Evolutionary conservation across 169 alveolate genomes (phyloP).

Genomic region (Theileria equi): DNA sequence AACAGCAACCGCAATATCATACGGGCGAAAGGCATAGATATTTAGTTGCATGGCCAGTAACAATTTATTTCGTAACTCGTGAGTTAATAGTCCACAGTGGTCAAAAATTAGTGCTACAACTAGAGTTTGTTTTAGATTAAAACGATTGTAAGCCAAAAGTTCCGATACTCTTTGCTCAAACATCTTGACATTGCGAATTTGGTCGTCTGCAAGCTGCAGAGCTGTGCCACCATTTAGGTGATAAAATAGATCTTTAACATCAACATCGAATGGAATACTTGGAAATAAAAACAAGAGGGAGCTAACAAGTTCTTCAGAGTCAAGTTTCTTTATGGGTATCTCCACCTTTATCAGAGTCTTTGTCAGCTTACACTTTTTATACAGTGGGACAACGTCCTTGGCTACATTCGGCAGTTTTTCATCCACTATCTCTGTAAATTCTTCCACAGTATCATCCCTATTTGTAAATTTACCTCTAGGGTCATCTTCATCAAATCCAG

Average conservation of each 20-base stretch:
- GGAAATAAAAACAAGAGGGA: background rate
- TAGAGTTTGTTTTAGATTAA: slow-evolving; percentile 16
- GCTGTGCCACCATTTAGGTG: no score
- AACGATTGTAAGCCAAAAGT: no score
- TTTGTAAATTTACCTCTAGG: slow-evolving; percentile 31
- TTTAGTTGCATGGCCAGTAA: slow-evolving; percentile 11
- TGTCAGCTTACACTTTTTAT: slow-evolving; percentile 35
- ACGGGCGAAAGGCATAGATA: slow-evolving; percentile 36
- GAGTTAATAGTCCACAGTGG: background rate
- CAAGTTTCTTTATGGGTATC: slow-evolving; percentile 12
- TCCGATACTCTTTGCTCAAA: no score
- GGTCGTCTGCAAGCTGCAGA: no score
- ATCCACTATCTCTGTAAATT: background rate
- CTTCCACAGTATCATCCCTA: slow-evolving; percentile 34
- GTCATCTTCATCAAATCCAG: slow-evolving; percentile 39
- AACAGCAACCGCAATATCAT: slow-evolving; percentile 35
- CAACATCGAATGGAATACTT: background rate
- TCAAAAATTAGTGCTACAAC: slow-evolving; percentile 33
- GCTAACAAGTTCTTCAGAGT: slow-evolving; percentile 12
- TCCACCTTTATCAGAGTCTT: slow-evolving; percentile 22
- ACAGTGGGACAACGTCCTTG: background rate
- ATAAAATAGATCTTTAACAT: slow-evolving; percentile 4
- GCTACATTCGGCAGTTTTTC: background rate
- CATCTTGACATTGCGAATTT: no score
- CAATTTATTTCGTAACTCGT: slow-evolving; percentile 23